phyloP scores from a whole-genome alignment of 2,329 filamentous ascomycete species.

The Fusarium decemcellulare region DNA sequence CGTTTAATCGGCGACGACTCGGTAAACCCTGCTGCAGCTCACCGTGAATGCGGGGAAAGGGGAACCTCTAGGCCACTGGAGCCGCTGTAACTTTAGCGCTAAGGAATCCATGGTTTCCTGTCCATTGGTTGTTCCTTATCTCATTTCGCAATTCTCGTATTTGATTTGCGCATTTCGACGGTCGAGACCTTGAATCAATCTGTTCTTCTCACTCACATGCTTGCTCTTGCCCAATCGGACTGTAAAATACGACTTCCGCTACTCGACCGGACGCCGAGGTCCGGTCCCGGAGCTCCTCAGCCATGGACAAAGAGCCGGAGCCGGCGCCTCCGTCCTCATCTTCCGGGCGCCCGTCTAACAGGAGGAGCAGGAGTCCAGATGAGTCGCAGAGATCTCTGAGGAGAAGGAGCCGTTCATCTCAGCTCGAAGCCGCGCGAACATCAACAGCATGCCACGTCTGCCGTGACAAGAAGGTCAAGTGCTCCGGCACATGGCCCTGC shows the following conservation, averaged over 20 bases:
- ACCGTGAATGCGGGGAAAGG: background rate
- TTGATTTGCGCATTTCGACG: background rate
- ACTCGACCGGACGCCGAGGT: background rate
- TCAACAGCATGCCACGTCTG: constrained; percentile 22
- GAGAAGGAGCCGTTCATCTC: constrained; percentile 15
- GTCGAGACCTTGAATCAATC: background rate
- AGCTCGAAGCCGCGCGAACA: constrained; percentile 21
- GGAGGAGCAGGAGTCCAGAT: constrained; percentile 8
- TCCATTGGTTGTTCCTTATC: background rate
- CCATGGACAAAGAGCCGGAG: constrained; percentile 1
- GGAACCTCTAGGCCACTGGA: background rate
- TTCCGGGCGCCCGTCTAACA: background rate
- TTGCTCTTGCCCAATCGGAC: background rate
- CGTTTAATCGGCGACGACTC: background rate
- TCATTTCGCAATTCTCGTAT: background rate
- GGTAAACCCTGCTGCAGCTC: background rate
- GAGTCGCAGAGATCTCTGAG: constrained; percentile 10
- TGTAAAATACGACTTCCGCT: too few species aligned
- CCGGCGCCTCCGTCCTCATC: background rate
- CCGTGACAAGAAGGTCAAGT: constrained; percentile 23
- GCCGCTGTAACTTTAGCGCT: background rate
- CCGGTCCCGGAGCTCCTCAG: background rate
- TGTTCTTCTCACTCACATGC: background rate
- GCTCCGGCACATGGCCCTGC: constrained; percentile 30
- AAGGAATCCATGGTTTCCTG: background rate